These are phyloP conservation scores for Cadophora gregata DNA, from an alignment of 2,329 filamentous ascomycete species.

Conservation along the genomic window DNA sequence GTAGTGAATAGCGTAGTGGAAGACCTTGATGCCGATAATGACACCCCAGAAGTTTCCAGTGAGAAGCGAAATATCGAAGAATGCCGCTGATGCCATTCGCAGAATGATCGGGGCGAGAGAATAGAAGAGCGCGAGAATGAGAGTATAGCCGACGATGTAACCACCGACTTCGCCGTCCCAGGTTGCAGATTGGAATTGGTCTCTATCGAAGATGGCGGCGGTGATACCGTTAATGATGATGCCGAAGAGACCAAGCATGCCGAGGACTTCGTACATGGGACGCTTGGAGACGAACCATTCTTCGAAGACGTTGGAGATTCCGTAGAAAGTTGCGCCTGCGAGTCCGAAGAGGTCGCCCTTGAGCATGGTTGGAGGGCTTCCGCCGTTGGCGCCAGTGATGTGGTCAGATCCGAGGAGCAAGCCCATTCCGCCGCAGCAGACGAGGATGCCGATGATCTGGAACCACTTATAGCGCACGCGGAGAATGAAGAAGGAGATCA, in stretches of 20 bases:
- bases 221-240: slow-evolving; percentile 91
- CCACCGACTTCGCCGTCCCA: slow-evolving; percentile 75
- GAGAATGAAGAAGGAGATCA: slow-evolving; percentile 82
- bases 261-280: slow-evolving; percentile 91
- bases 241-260: slow-evolving; percentile 87
- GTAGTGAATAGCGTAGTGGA: slow-evolving; percentile 80
- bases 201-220: slow-evolving; percentile 88
- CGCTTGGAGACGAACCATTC: slow-evolving; percentile 90
- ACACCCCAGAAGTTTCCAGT: slow-evolving; percentile 98
- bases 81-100: slow-evolving; percentile 87
- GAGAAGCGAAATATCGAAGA: slow-evolving; percentile 94
- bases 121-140: slow-evolving; percentile 86
- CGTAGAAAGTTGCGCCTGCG: slow-evolving; percentile 88
- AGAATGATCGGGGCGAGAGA: slow-evolving; percentile 84
- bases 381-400: slow-evolving; percentile 76
- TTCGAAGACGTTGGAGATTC: slow-evolving; percentile 87
- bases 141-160: slow-evolving; percentile 88
- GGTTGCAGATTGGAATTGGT: slow-evolving; percentile 66
- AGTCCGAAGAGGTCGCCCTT: slow-evolving; percentile 95
- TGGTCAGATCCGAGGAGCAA: slow-evolving; percentile 87
- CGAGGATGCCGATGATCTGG: slow-evolving; percentile 84
- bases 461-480: slow-evolving; percentile 87
- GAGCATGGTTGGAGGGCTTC: slow-evolving; percentile 71
- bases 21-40: slow-evolving; percentile 87
- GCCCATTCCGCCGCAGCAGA: slow-evolving; percentile 90